A percentile compares a stretch with the other conserved stretches of the same genome.
Conservation (phyloP, 2,329 filamentous ascomycete genomes). For the Aspergillus uvarum region DNA sequence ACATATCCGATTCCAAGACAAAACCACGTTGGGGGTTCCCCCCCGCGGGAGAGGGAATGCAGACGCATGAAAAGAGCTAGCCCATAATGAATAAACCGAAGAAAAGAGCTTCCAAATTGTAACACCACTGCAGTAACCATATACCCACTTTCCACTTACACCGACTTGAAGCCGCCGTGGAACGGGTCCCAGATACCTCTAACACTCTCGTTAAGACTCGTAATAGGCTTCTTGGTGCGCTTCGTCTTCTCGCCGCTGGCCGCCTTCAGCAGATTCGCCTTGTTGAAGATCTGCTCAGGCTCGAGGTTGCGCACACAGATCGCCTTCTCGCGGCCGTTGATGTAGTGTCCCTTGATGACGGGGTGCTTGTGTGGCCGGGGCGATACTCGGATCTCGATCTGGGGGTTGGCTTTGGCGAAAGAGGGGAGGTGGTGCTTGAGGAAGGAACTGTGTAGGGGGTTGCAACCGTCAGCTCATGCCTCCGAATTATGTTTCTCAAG, state of each 20-base stretch:
- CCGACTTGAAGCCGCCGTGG: slow-evolving; percentile 55
- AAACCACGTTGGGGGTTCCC: slow-evolving; percentile 12
- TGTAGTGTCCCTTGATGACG: slow-evolving; percentile 83
- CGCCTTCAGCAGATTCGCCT: slow-evolving; percentile 56
- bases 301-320: slow-evolving; percentile 88
- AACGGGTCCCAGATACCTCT: slow-evolving; percentile 66
- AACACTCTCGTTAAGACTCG: slow-evolving; percentile 63
- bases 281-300: slow-evolving; percentile 75
- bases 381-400: slow-evolving; percentile 88
- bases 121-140: slow-evolving; percentile 20
- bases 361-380: slow-evolving; percentile 89
- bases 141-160: slow-evolving; percentile 37
- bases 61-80: slow-evolving; percentile 21
- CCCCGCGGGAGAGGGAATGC: slow-evolving; percentile 10
- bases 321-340: slow-evolving; percentile 82
- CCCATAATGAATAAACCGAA: slow-evolving; percentile 31
- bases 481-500: not conserved
- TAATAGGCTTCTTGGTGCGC: slow-evolving; percentile 58
- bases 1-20: slow-evolving; percentile 21
- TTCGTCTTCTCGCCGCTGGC: slow-evolving; percentile 51
- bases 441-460: slow-evolving; percentile 62
- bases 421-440: slow-evolving; percentile 71
- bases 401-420: slow-evolving; percentile 79
- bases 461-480: slow-evolving; percentile 1
- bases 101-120: slow-evolving; percentile 13